These are phyloP conservation scores for Bryoerythrophyllum caledonicum DNA, from an alignment of 225 moss, liverwort and hornwort species.

Conservation along the genomic window DNA sequence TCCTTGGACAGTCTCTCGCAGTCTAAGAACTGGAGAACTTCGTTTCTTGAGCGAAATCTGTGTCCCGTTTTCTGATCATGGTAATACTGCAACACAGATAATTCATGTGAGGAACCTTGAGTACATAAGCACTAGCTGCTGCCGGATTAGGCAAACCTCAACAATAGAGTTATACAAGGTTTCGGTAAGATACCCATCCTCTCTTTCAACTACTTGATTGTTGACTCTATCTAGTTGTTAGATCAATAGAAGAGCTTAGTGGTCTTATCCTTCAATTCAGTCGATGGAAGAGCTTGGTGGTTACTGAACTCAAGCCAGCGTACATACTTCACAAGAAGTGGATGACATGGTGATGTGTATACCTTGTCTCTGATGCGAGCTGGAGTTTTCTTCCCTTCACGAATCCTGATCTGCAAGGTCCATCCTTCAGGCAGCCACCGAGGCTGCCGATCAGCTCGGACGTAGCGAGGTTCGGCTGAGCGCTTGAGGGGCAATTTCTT, in stretches of 20 bases:
- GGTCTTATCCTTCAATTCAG: no score
- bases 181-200: no score
- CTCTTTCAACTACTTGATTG: no score
- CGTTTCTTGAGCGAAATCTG: constrained; percentile 37
- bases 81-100: constrained; percentile 34
- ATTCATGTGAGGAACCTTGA: neutral
- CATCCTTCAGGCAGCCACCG: constrained; percentile 45
- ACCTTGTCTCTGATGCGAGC: constrained; percentile 36
- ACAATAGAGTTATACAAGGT: neutral
- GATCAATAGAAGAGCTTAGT: no score
- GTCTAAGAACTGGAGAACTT: constrained; percentile 36
- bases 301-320: no score
- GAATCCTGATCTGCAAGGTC: constrained; percentile 34
- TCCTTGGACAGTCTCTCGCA: constrained; percentile 8
- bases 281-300: no score
- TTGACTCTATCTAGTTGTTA: no score
- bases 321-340: neutral
- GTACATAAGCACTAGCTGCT: neutral
- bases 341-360: neutral
- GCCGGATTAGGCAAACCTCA: no score
- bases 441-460: constrained; percentile 23
- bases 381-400: constrained; percentile 13
- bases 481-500: neutral
- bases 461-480: constrained; percentile 14
- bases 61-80: constrained; percentile 28